These are phyloP conservation scores for Eimeria praecox DNA, from an alignment of 169 alveolate genomes.

Conservation along the genomic window DNA sequence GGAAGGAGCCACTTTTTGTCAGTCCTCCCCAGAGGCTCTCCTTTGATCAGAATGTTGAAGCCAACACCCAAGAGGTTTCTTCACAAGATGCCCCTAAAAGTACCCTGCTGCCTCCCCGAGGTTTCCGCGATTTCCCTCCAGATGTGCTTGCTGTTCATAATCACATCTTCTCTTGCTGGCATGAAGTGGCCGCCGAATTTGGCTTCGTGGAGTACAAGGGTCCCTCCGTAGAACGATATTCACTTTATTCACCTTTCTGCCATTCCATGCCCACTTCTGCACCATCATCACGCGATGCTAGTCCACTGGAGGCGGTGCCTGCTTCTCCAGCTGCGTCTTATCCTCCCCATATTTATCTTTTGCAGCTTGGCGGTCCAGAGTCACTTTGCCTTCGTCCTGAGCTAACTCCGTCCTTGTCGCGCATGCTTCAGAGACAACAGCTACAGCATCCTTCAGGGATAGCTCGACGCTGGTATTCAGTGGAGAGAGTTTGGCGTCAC, in stretches of 20 bases:
- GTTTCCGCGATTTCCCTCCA: constrained; percentile 76
- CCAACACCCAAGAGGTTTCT: neutral
- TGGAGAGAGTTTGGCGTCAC: constrained; percentile 84
- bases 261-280: neutral
- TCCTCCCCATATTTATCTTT: constrained; percentile 79
- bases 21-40: neutral
- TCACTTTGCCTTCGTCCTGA: constrained; percentile 84
- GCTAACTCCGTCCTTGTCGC: constrained; percentile 84
- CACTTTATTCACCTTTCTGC: constrained; percentile 69
- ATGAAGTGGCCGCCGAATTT: constrained; percentile 63
- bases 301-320: neutral
- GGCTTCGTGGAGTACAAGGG: constrained; percentile 82
- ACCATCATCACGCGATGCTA: neutral
- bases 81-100: neutral
- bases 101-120: constrained; percentile 69
- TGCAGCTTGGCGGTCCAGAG: constrained; percentile 68
- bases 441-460: constrained; percentile 49
- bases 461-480: constrained; percentile 82
- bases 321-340: neutral
- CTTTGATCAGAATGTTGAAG: neutral
- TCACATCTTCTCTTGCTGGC: constrained; percentile 78
- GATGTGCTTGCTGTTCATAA: constrained; percentile 29
- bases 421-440: constrained; percentile 80
- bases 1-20: neutral
- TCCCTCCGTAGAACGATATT: constrained; percentile 80